Conservation (phyloP, 2,329 filamentous ascomycete genomes). For the Phyllosticta citriasiana region DNA sequence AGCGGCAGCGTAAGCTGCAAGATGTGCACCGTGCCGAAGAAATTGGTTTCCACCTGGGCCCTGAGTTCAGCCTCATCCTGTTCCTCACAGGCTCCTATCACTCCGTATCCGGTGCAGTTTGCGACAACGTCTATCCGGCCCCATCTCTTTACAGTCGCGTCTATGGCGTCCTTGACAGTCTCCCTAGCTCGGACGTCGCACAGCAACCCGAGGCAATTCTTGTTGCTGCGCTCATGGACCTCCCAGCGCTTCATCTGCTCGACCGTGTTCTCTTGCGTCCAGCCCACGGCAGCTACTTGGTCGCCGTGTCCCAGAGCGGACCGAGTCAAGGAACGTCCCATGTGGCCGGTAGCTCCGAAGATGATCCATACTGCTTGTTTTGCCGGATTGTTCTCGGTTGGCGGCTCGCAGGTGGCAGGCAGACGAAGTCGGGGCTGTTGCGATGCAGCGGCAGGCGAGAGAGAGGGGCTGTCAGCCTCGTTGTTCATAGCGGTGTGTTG, state of each 20-base stretch:
- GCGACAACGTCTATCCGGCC: conserved; percentile 34
- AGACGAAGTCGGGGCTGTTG: conserved; percentile 46
- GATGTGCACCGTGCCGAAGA: conserved; percentile 90
- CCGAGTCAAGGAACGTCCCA: conserved; percentile 83
- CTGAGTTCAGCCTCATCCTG: conserved; percentile 91
- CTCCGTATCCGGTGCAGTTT: conserved; percentile 73
- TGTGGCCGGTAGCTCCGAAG: conserved; percentile 95
- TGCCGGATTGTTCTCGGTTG: conserved; percentile 56
- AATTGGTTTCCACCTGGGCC: conserved; percentile 96
- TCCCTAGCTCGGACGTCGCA: conserved; percentile 81
- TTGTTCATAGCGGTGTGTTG: conserved; percentile 7
- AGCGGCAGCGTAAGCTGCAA: conserved; percentile 81
- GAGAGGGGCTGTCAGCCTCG: conserved; percentile 15
- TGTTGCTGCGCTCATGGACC: conserved; percentile 31
- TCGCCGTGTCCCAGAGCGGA: conserved; percentile 72
- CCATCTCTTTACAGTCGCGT: conserved; percentile 62
- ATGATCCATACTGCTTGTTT: conserved; percentile 86
- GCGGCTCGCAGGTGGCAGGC: conserved; percentile 79
- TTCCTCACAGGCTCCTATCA: conserved; percentile 92
- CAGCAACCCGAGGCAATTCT: conserved; percentile 64
- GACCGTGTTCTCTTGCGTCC: conserved; percentile 64
- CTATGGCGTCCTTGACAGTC: conserved; percentile 64
- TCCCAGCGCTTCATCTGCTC: conserved; percentile 58
- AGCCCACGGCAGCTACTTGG: conserved; percentile 75
- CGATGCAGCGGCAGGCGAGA: conserved; percentile 26